Percentiles rank a stretch among this genome's conserved stretches.
These are phyloP conservation scores for Neurospora discreta DNA, from an alignment of 495 filamentous ascomycete species.

Conservation along the genomic window DNA sequence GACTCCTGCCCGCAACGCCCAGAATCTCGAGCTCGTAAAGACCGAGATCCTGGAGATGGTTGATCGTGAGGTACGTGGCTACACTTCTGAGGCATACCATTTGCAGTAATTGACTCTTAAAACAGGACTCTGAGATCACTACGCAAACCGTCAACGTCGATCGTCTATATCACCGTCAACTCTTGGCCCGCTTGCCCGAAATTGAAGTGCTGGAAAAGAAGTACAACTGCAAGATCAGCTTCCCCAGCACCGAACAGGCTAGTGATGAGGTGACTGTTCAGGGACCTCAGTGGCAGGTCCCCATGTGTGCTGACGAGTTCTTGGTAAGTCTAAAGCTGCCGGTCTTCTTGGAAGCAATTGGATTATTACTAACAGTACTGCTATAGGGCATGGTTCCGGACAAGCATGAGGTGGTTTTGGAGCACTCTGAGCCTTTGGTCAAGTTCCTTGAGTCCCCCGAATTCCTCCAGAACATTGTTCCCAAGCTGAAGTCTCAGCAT, in stretches of 20 bases:
- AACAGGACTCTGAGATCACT: slow-evolving; percentile 85
- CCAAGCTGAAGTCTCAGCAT: slow-evolving; percentile 81
- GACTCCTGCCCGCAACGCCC: slow-evolving; percentile 91
- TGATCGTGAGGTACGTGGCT: slow-evolving; percentile 64
- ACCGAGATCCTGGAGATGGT: slow-evolving; percentile 99
- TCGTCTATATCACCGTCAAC: slow-evolving; percentile 86
- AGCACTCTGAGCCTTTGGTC: slow-evolving; percentile 57
- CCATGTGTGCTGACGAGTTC: slow-evolving; percentile 88
- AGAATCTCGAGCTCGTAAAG: slow-evolving; percentile 93
- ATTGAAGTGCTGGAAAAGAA: slow-evolving; percentile 95
- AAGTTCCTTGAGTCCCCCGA: slow-evolving; percentile 68
- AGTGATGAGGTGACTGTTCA: slow-evolving; percentile 93
- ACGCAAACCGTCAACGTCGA: slow-evolving; percentile 87
- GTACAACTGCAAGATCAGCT: slow-evolving; percentile 97
- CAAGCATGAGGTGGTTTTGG: slow-evolving; percentile 79
- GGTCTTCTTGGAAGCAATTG: background rate
- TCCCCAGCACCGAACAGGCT: slow-evolving; percentile 92
- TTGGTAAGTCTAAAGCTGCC: slow-evolving; percentile 43
- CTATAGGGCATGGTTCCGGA: slow-evolving; percentile 86
- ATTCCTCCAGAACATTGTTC: slow-evolving; percentile 64
- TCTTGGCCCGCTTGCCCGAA: slow-evolving; percentile 73
- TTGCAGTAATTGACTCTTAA: background rate
- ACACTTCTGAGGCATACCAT: background rate
- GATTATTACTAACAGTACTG: background rate
- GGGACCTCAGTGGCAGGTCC: slow-evolving; percentile 94